Base-by-base conservation (phyloP, 495 filamentous ascomycete species). In the Neurospora africana region DNA sequence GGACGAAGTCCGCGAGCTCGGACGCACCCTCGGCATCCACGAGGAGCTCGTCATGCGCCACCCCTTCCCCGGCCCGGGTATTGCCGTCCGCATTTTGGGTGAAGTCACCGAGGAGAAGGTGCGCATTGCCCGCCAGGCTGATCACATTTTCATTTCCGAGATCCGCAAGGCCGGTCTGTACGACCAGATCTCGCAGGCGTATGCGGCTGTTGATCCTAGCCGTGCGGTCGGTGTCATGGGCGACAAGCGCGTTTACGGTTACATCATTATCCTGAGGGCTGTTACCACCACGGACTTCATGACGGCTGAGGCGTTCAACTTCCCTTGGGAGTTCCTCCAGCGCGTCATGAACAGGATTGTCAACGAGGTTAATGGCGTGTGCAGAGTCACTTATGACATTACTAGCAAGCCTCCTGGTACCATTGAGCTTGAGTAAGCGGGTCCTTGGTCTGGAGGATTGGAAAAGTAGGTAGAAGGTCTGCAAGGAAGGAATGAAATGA, bases 31-130 rank as follows among this genome's bases (percentile, higher is more conserved):
- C 19, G 90, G 90, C 5, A 91, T 97, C 72, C 86, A 89, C 68
- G 85, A 92, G 72, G 88, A 92, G 9, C 89, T 97, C 11, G 90
- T 97, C 69, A 91, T 87, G 87, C 85, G 94, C 19, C 94, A 98
- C 76, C 92, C 93, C 40, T 93, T 96, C 85, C 92, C 91, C 4
- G 81, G 91, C 15, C 93, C 95, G 1, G 95, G 94, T 6, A 89
- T 99, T 72, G 95, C 90, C 30, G 93, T 98, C 76, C 89, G 95
- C 69, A 90, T 98, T 68, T 83, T 97, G 1, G 95, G 95, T 43
- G 95, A 97, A 72, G 92, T 98, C 5, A 97, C 91, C 13, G 84
- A 84, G 5, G 91, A 94, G 75, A 87, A 90, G 69, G 89, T 98
- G 35, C 87, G 87, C 35, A 96, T 97, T 43, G 93, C 89, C 19